Conservation (phyloP, 345 rosid species). For the Syzygium oleosum region DNA sequence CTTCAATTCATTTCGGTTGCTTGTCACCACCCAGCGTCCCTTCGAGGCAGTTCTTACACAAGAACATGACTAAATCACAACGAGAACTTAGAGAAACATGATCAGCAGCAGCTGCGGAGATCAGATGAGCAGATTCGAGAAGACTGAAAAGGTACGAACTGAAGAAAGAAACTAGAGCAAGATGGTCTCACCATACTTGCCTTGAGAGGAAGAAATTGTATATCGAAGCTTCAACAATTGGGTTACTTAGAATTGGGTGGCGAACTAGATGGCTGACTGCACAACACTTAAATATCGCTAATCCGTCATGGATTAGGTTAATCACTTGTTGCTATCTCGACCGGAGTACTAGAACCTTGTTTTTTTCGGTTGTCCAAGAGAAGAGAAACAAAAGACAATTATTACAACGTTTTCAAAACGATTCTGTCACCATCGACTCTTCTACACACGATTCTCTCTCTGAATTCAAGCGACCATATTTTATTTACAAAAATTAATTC, state of each 20-base stretch:
- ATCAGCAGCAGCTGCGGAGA: not conserved
- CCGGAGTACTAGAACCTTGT: not conserved
- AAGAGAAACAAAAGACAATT: not conserved
- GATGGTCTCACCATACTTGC: not conserved
- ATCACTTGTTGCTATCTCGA: not conserved
- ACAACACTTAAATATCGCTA: not conserved
- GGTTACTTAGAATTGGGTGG: not conserved
- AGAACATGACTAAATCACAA: not conserved
- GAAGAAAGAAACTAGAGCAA: not conserved
- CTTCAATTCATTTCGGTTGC: not conserved
- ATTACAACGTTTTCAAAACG: not conserved
- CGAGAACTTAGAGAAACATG: not conserved
- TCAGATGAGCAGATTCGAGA: not conserved
- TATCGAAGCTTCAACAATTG: not conserved
- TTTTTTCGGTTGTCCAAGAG: not conserved
- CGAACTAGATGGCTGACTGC: not conserved
- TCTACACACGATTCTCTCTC: not conserved
- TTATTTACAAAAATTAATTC: not conserved
- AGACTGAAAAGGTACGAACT: not conserved
- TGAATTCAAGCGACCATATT: not conserved
- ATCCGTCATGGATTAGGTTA: not conserved
- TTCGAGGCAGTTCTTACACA: not conserved
- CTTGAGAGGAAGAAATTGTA: not conserved
- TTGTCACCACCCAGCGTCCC: not conserved
- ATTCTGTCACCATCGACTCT: not conserved